Evolutionary conservation across 2,329 filamentous ascomycete species (phyloP).

Genomic region (Ascochyta pisi): DNA sequence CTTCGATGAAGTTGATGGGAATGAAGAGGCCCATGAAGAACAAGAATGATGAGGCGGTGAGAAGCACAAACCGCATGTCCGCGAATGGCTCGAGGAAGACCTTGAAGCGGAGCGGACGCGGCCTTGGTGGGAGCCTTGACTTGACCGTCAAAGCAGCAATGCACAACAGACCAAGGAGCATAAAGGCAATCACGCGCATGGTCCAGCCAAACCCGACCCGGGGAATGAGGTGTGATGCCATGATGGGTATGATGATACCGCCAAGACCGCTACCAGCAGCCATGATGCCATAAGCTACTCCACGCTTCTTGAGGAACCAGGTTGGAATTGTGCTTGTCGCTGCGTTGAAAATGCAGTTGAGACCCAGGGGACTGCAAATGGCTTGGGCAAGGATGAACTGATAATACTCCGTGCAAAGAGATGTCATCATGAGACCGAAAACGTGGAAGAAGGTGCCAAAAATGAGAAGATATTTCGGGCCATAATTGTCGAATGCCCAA

Average conservation of each 20-base stretch:
- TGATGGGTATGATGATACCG: slow-evolving; percentile 67
- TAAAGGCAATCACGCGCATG: slow-evolving; percentile 63
- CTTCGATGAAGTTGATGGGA: slow-evolving; percentile 57
- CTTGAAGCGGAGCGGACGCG: slow-evolving; percentile 39
- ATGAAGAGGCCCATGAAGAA: slow-evolving; percentile 68
- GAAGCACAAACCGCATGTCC: slow-evolving; percentile 54
- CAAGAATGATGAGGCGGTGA: slow-evolving; percentile 59
- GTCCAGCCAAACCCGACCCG: slow-evolving; percentile 65
- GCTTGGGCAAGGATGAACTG: slow-evolving; percentile 64
- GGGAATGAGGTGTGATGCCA: slow-evolving; percentile 63
- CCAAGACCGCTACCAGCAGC: slow-evolving; percentile 59
- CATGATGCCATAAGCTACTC: slow-evolving; percentile 58
- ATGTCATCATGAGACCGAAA: slow-evolving; percentile 69
- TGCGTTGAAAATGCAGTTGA: slow-evolving; percentile 63
- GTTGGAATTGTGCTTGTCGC: slow-evolving; percentile 52
- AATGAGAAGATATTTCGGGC: slow-evolving; percentile 63
- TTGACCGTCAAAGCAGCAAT: slow-evolving; percentile 62
- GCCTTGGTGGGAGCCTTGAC: slow-evolving; percentile 56
- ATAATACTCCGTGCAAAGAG: slow-evolving; percentile 62
- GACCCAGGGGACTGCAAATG: slow-evolving; percentile 58
- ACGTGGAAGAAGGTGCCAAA: slow-evolving; percentile 63
- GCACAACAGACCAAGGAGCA: slow-evolving; percentile 65
- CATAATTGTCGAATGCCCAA: slow-evolving; percentile 68
- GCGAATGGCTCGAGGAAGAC: slow-evolving; percentile 44
- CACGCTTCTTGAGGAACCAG: slow-evolving; percentile 59